These are phyloP conservation scores for Pyrenochaeta sp. DNA, from an alignment of 2,329 filamentous ascomycete genomes.

Conservation along the genomic window DNA sequence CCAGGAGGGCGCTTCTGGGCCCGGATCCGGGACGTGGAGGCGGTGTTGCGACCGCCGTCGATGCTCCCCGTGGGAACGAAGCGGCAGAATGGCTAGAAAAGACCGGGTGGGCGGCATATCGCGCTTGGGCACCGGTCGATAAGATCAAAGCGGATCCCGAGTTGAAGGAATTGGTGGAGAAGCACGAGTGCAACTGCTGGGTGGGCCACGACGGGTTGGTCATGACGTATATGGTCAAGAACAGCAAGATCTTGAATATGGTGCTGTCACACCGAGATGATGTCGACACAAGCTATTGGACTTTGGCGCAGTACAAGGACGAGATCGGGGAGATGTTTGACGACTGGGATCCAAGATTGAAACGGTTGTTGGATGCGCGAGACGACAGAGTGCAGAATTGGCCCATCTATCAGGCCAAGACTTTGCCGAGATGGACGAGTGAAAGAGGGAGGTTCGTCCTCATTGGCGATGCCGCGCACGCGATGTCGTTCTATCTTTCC, in stretches of 20 bases:
- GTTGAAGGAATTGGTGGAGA: conserved; percentile 12
- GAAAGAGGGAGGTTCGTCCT: conserved; percentile 17
- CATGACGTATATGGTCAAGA: conserved; percentile 26
- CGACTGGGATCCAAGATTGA: conserved; percentile 14
- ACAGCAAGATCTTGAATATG: conserved; percentile 21
- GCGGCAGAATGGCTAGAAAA: conserved; percentile 9
- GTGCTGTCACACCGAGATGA: conserved; percentile 24
- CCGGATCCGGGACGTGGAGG: too few species aligned
- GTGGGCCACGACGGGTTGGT: conserved; percentile 14
- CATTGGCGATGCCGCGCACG: background rate
- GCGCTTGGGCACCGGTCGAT: conserved; percentile 18
- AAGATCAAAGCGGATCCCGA: conserved; percentile 12
- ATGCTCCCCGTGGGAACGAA: background rate
- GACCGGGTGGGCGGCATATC: conserved; percentile 24
- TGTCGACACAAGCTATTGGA: conserved; percentile 19
- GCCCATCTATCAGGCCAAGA: conserved; percentile 17
- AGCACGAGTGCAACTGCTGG: conserved; percentile 24
- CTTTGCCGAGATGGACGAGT: conserved; percentile 20
- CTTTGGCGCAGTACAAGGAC: conserved; percentile 10
- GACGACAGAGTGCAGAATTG: conserved; percentile 16
- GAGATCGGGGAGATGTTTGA: conserved; percentile 8
- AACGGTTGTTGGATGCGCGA: conserved; percentile 14
- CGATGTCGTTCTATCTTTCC: conserved; percentile 27
- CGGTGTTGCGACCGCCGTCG: too few species aligned
- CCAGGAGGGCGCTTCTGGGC: conserved; percentile 14